Evolutionary conservation across 768 basidiomycete species (phyloP), one percentile per base, ranked within the genome.

Genomic region (Gloeopeniophorella convolvens): DNA sequence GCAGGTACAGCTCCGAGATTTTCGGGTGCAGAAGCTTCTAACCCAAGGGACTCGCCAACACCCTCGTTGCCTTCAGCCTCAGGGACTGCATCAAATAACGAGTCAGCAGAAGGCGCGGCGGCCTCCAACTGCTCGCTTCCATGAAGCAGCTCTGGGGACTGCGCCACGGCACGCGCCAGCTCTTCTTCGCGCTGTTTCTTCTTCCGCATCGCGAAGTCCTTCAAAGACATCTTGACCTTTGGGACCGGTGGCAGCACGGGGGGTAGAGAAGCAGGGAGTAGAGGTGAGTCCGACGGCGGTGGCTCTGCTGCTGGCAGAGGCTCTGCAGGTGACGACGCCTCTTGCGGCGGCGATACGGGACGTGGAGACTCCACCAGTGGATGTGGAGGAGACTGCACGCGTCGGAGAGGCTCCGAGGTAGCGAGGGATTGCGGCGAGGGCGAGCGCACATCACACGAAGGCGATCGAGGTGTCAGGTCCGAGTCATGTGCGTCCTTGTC

Each of bases 181-280:
- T 56, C 57, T 39, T 56, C 54, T 30, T 56, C 57, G n/a, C 55
- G 48, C 47, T 58, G 54, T 31, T 58, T 56, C 50, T 49, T 58
- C 45, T 51, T 58, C 46, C 57, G 42, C 55, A 58, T 42, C 15
- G 54, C 50, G 10, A 58, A 58, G 40, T 58, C 57, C 28, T 52
- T 58, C 42, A 58, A 32, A n/a, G 57, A 58, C 50, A 58, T 45
- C 42, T 58, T 58, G 45, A 58, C 57, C 47, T 58, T 58, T 18
- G 54, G 50, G 20, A n/a, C 33, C 16, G 42, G 36, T 8, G 37
- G 54, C 7, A 50, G 47, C 9, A 18, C 12, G n/a, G 54, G 45
- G 11, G 43, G 30, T 12, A 41, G 20, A 11, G 49, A 10, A 13
- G 24, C 24, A 1, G 12, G 26, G 16, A n/a, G 4, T 16, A 43